Base-by-base conservation (phyloP, 257 asterid genomes). In the Voacanga thouarsii region DNA sequence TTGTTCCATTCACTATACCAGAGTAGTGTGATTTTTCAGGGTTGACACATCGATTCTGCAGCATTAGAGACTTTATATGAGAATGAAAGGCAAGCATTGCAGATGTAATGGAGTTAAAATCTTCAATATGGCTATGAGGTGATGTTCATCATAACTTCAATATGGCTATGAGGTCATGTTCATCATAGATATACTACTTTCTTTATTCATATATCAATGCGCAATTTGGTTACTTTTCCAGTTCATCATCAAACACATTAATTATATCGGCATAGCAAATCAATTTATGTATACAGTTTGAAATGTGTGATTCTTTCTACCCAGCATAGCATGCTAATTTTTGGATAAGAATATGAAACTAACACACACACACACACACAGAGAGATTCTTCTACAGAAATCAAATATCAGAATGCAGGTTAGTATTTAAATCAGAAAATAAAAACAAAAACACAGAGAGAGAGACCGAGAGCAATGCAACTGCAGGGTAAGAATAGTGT, bases 1-100 rank as follows among this genome's bases (percentile, higher is more conserved):
- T 91, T 5, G 97, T 93, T 72, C 97, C 97, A 12, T 89, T 88
- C 81, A 86, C 85, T 0, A 79, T 73, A 28, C 94, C 91, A 0
- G 89, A 85, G 60, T 88, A 88, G 50, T 82, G 83, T 2, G 89
- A 86, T 71, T 69, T 70, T 74, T 83, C 90, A 0, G 77, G 19
- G 71, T 88, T 88, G 75, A 89, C 88, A 19, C 92, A 89, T 75
- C 65, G 81, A 64, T 82, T 88, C 94, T 89, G 84, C 82, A 72
- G 41, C 75, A 76, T 63, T 66, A 15, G 16, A 24, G 45, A 7
- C 33, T 70, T 10, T 2, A 71, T 24, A 51, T 71, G 37, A 71
- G 74, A 43, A 45, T 6, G 10, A 23, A 69, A 43, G 2, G 7
- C 26, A 69, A 69, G 18, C 33, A 8, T 69, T 43, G 51, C 26